Evolutionary conservation across 202 grass and related monocot species (phyloP).

Genomic region (Brachypodium distachyon): DNA sequence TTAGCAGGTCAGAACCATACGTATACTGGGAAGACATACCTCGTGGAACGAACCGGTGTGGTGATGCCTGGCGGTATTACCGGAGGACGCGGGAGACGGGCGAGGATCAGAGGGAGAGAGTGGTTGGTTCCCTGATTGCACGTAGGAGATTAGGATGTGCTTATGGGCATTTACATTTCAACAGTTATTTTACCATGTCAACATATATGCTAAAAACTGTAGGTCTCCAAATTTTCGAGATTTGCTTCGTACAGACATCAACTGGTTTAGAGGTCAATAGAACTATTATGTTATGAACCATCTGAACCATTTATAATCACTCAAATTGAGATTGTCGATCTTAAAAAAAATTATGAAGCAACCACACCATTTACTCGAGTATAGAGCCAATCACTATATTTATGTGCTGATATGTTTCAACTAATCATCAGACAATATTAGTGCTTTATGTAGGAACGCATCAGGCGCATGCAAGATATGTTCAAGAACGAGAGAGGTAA

Average conservation of each 20-base stretch:
- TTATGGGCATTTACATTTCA: background rate
- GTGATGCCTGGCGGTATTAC: constrained; percentile 57
- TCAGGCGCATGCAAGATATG: constrained; percentile 74
- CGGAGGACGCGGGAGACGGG: constrained; percentile 28
- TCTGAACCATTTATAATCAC: background rate
- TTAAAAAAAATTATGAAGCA: background rate
- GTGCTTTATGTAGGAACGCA: constrained; percentile 61
- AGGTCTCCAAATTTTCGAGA: background rate
- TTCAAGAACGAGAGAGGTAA: constrained; percentile 84
- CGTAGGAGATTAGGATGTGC: background rate
- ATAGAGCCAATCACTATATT: background rate
- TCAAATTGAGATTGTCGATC: background rate
- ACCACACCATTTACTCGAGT: background rate
- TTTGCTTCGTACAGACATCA: background rate
- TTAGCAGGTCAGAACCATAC: constrained; percentile 50
- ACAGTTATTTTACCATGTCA: background rate
- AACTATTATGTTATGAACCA: background rate
- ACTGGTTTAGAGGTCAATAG: background rate
- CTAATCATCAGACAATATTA: constrained; percentile 22
- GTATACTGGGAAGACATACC: constrained; percentile 37
- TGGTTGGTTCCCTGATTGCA: constrained; percentile 41
- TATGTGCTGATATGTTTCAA: constrained; percentile 15
- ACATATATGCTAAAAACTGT: background rate
- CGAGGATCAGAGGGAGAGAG: constrained; percentile 65
- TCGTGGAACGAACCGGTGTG: background rate